Evolutionary conservation across 225 moss, liverwort and hornwort species (phyloP).

Genomic region (Bryum argenteum): DNA sequence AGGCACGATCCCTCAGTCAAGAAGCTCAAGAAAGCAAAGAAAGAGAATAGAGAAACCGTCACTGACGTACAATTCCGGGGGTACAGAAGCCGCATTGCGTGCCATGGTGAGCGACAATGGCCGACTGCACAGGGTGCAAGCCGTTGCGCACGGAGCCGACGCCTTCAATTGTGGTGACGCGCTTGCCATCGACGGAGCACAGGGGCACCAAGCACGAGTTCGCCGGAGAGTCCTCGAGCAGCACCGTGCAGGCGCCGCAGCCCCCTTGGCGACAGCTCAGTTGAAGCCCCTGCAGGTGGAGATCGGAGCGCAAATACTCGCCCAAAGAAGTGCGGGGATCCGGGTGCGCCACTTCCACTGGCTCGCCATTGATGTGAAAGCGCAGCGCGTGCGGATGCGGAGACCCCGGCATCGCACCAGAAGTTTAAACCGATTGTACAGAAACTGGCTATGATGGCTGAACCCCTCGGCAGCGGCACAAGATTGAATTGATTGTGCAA

Average conservation of each 20-base stretch:
- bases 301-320: conserved; percentile 24
- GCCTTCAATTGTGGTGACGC: conserved; percentile 79
- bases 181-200: conserved; percentile 76
- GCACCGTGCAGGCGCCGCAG: conserved; percentile 32
- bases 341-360: conserved; percentile 21
- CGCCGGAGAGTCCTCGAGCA: conserved; percentile 16
- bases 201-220: conserved; percentile 78
- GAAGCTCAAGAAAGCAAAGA: background rate
- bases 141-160: conserved; percentile 57
- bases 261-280: conserved; percentile 27
- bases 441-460: too few species aligned
- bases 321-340: conserved; percentile 25
- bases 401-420: conserved; percentile 12
- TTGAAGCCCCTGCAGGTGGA: conserved; percentile 14
- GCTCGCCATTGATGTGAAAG: conserved; percentile 26
- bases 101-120: conserved; percentile 61
- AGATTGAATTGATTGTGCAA: too few species aligned
- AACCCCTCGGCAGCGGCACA: too few species aligned
- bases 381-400: background rate
- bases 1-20: background rate
- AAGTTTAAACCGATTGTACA: too few species aligned
- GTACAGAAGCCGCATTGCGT: conserved; percentile 90
- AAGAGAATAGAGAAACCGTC: background rate
- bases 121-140: conserved; percentile 71
- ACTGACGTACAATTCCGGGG: conserved; percentile 70